These are phyloP conservation scores for Fomitopsis schrenkii DNA, from an alignment of 1,284 basidiomycete species.

Conservation along the genomic window DNA sequence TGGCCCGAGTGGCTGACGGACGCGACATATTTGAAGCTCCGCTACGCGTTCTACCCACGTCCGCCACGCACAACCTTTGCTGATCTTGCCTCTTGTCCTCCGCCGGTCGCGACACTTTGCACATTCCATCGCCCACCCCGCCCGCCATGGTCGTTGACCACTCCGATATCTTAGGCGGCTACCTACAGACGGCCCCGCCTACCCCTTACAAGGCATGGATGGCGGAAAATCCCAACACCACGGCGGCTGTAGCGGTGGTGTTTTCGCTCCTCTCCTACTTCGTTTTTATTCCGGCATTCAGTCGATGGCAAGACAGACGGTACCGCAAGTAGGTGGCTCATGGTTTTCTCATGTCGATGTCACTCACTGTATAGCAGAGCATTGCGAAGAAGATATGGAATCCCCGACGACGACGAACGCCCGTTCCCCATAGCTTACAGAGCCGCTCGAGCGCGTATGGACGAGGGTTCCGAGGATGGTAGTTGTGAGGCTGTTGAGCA, in stretches of 20 bases:
- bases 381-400: conserved; percentile 70
- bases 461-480: conserved; percentile 29
- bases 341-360: conserved; percentile 10
- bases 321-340: conserved; percentile 51
- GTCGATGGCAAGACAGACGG: conserved; percentile 50
- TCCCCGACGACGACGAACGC: conserved; percentile 73
- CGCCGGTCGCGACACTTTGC: conserved; percentile 8
- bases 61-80: conserved; percentile 7
- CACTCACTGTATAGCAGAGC: conserved; percentile 31
- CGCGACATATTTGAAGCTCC: conserved; percentile 13
- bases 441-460: conserved; percentile 49
- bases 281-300: conserved; percentile 19
- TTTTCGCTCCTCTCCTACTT: neutral
- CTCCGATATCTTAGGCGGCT: conserved; percentile 64
- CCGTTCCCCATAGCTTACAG: conserved; percentile 83
- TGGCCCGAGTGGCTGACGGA: neutral
- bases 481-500: neutral
- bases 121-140: neutral
- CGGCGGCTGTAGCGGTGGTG: conserved; percentile 15
- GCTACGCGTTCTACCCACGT: conserved; percentile 7
- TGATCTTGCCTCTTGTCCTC: conserved; percentile 3
- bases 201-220: conserved; percentile 8
- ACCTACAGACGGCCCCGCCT: conserved; percentile 39
- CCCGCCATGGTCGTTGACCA: conserved; percentile 30
- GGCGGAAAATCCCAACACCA: neutral